phyloP scores from a whole-genome alignment of 2,329 filamentous ascomycete species.

The Diplodia sapinea region DNA sequence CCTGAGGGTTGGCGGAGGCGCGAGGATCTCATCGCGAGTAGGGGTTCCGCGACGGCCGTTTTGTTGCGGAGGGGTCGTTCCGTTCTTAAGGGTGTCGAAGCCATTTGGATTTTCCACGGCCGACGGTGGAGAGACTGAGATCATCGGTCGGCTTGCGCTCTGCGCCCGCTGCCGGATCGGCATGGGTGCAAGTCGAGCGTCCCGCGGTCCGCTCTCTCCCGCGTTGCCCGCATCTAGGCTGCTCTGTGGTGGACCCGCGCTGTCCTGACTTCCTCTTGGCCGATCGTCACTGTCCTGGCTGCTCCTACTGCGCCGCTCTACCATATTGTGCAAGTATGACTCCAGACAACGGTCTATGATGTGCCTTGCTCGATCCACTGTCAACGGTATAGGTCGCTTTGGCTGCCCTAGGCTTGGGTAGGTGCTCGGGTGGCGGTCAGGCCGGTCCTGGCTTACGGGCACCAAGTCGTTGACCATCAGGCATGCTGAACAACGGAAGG shows the following conservation, averaged over 20 bases:
- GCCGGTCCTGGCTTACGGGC: slow-evolving; percentile 43
- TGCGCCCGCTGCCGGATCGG: slow-evolving; percentile 24
- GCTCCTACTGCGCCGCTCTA: slow-evolving; percentile 19
- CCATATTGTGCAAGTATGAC: slow-evolving; percentile 51
- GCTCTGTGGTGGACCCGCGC: not conserved
- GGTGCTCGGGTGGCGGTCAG: slow-evolving; percentile 17
- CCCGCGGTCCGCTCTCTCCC: not conserved
- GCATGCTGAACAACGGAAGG: slow-evolving; percentile 84
- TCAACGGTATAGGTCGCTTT: slow-evolving; percentile 53
- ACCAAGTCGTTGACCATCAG: slow-evolving; percentile 82
- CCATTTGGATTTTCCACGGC: slow-evolving; percentile 4
- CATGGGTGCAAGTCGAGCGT: slow-evolving; percentile 23
- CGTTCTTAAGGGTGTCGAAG: not conserved
- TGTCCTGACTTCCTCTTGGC: slow-evolving; percentile 13
- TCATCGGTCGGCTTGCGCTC: slow-evolving; percentile 20
- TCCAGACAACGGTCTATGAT: slow-evolving; percentile 63
- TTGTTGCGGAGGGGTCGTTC: not conserved
- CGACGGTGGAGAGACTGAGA: slow-evolving; percentile 27
- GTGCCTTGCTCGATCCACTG: slow-evolving; percentile 63
- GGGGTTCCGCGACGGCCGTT: slow-evolving; percentile 6
- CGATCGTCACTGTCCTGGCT: slow-evolving; percentile 24
- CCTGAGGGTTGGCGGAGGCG: slow-evolving; percentile 16
- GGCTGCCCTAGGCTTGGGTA: slow-evolving; percentile 31
- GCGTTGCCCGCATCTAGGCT: not conserved
- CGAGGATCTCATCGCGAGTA: slow-evolving; percentile 16